These are phyloP conservation scores for Bolboschoenus planiculmis DNA, from an alignment of 176 grass and related monocot genomes.

Conservation along the genomic window DNA sequence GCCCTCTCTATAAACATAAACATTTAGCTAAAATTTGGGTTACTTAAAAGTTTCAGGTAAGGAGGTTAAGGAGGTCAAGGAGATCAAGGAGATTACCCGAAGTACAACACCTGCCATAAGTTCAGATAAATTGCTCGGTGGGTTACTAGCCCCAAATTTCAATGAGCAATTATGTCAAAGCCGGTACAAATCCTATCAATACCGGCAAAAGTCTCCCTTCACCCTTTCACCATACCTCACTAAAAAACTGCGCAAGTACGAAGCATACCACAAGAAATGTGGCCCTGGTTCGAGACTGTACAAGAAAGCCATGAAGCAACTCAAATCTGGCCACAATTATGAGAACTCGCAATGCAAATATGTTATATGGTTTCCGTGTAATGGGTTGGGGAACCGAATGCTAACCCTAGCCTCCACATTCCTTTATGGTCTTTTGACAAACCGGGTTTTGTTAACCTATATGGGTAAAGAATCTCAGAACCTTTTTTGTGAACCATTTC, in stretches of 20 bases:
- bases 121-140: slow-evolving; percentile 45
- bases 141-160: slow-evolving; percentile 49
- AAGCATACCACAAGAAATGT: slow-evolving; percentile 74
- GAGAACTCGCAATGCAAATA: slow-evolving; percentile 51
- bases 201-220: slow-evolving; percentile 58
- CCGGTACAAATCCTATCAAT: slow-evolving; percentile 53
- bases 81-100: not conserved
- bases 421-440: slow-evolving; percentile 71
- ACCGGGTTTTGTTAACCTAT: slow-evolving; percentile 55
- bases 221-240: slow-evolving; percentile 52
- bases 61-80: not conserved
- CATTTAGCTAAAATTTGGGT: not conserved
- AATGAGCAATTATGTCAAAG: slow-evolving; percentile 51
- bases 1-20: not conserved
- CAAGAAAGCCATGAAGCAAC: slow-evolving; percentile 49
- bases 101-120: not conserved
- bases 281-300: slow-evolving; percentile 51
- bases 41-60: not conserved
- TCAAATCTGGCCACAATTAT: slow-evolving; percentile 41
- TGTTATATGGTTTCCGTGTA: slow-evolving; percentile 74
- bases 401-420: slow-evolving; percentile 66
- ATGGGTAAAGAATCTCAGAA: slow-evolving; percentile 44
- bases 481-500: slow-evolving; percentile 85
- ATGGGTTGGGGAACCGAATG: slow-evolving; percentile 90
- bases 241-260: slow-evolving; percentile 59